Conservation (phyloP, 2,329 filamentous ascomycete genomes). For the Aspergillus vadensis region DNA sequence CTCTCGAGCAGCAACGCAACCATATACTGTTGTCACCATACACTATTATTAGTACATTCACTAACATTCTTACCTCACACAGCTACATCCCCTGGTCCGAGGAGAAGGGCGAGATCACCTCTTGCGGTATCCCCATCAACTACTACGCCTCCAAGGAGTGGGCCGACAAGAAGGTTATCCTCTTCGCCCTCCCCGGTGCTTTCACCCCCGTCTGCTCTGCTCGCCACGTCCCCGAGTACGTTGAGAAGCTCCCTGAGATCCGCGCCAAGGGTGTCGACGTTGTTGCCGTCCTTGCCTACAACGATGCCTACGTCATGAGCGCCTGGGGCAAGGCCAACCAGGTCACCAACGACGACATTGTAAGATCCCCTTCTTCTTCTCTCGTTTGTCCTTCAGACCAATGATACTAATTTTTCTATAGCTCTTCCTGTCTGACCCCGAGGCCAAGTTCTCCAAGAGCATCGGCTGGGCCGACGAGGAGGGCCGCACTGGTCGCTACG, state of each 20-base stretch:
- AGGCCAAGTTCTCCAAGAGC: slow-evolving; percentile 72
- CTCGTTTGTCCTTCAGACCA: not conserved
- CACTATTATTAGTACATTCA: not conserved
- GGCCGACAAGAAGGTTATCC: slow-evolving; percentile 69
- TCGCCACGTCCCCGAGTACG: slow-evolving; percentile 78
- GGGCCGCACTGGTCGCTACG: slow-evolving; percentile 76
- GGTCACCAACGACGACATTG: slow-evolving; percentile 70
- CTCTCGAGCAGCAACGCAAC: not conserved
- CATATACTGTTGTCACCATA: not conserved
- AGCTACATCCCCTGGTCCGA: slow-evolving; percentile 77
- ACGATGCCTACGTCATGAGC: slow-evolving; percentile 85
- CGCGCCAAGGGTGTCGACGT: slow-evolving; percentile 80
- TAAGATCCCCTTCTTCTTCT: slow-evolving; percentile 37
- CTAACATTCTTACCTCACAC: slow-evolving; percentile 7
- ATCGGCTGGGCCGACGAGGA: slow-evolving; percentile 74
- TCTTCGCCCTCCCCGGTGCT: slow-evolving; percentile 71
- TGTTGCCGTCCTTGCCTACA: slow-evolving; percentile 78
- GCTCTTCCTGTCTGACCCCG: slow-evolving; percentile 76
- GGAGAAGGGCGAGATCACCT: slow-evolving; percentile 68
- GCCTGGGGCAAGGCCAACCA: slow-evolving; percentile 89
- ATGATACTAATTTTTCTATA: slow-evolving; percentile 28
- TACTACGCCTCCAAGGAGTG: slow-evolving; percentile 80
- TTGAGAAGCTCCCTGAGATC: slow-evolving; percentile 69
- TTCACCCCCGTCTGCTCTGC: slow-evolving; percentile 87
- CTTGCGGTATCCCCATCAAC: slow-evolving; percentile 75